A percentile compares a stretch with the other conserved stretches of the same genome.
Conservation (phyloP, 225 moss, liverwort and hornwort genomes). For the Polytrichum formosum region DNA sequence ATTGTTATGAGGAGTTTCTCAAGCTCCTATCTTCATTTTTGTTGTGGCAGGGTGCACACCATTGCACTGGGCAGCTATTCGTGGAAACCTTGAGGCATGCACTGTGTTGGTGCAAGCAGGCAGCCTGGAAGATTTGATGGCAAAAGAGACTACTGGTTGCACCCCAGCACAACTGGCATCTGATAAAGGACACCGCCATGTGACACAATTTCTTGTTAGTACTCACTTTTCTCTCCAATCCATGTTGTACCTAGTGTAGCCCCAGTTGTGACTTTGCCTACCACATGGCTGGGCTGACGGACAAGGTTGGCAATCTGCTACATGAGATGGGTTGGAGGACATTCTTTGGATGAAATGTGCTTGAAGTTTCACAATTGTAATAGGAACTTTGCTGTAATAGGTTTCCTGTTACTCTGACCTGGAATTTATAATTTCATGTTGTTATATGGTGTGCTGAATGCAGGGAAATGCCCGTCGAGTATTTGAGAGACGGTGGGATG, state of each 20-base stretch:
- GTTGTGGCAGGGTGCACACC: constrained; percentile 80
- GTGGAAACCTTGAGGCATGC: constrained; percentile 97
- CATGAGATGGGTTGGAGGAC: too few species aligned
- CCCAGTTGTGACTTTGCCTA: too few species aligned
- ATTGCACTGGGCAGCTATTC: constrained; percentile 96
- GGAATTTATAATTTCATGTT: too few species aligned
- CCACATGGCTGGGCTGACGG: too few species aligned
- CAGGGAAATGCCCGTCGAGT: constrained; percentile 84
- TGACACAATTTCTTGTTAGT: constrained; percentile 82
- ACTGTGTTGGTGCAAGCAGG: constrained; percentile 99
- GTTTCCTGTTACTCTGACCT: too few species aligned
- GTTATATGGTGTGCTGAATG: background rate
- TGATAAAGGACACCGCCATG: constrained; percentile 93
- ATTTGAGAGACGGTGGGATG: constrained; percentile 83
- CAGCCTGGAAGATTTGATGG: constrained; percentile 67
- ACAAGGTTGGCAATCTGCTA: too few species aligned
- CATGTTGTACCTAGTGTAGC: background rate
- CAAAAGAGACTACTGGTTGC: constrained; percentile 69
- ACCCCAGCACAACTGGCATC: constrained; percentile 82
- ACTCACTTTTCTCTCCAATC: background rate
- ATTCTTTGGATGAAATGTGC: too few species aligned
- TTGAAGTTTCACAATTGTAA: too few species aligned
- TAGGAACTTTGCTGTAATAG: too few species aligned
- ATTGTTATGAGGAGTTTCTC: too few species aligned
- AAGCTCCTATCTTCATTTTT: too few species aligned